Percentiles rank a stretch among this genome's conserved stretches.
phyloP scores from a whole-genome alignment of 2,329 filamentous ascomycete genomes.

The Calonectria pseudoturangicola region DNA sequence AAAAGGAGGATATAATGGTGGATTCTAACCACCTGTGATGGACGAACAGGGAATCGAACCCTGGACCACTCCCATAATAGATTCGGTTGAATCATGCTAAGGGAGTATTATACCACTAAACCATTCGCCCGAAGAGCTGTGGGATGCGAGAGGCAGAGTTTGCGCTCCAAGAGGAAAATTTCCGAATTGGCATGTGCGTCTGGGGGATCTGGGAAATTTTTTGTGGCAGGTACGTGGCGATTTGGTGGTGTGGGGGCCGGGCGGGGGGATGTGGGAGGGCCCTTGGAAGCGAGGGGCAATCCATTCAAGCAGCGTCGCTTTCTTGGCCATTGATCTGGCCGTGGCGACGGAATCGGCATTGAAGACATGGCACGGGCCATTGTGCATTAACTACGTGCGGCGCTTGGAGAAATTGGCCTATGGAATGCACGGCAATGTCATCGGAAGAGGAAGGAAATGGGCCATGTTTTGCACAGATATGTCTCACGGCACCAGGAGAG shows the following conservation, averaged over 20 bases:
- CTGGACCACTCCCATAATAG: conserved; percentile 57
- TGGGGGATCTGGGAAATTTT: neutral
- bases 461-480: neutral
- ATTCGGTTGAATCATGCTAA: conserved; percentile 55
- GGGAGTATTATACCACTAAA: conserved; percentile 60
- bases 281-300: conserved; percentile 8
- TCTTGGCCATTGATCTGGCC: no score
- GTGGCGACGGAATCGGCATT: neutral
- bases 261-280: neutral
- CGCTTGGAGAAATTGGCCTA: neutral
- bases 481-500: neutral
- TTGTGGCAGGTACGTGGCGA: neutral
- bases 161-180: conserved; percentile 26
- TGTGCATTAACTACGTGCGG: conserved; percentile 8
- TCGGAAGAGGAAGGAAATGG: conserved; percentile 3
- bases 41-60: conserved; percentile 61
- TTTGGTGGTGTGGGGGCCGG: conserved; percentile 13
- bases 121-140: conserved; percentile 54
- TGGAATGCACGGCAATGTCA: conserved; percentile 6
- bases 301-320: no score
- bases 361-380: conserved; percentile 26
- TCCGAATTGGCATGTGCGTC: conserved; percentile 10
- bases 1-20: conserved; percentile 45
- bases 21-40: conserved; percentile 51
- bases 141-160: neutral